A percentile compares a stretch with the other conserved stretches of the same genome.
Conservation (phyloP, 225 moss, liverwort and hornwort genomes). For the Ulota crispa region DNA sequence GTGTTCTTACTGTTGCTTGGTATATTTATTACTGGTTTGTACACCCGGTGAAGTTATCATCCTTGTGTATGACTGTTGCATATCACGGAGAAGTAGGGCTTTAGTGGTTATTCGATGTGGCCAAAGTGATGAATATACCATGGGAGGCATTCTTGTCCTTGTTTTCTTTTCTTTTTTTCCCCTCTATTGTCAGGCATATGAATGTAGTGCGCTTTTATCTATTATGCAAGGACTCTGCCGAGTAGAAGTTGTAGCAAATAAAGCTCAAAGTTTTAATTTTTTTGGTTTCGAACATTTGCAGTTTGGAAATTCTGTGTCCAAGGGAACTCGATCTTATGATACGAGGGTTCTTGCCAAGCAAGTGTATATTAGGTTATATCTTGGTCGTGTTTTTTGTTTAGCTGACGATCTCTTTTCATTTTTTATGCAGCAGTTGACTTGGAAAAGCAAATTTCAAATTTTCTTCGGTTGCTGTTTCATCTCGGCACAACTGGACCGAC, state of each 20-base stretch:
- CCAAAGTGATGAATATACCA: not conserved
- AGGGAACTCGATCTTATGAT: not conserved
- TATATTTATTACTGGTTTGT: not conserved
- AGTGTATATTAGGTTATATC: not conserved
- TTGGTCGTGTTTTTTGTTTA: not conserved
- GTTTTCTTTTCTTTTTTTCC: not conserved
- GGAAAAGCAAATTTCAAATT: constrained; percentile 72
- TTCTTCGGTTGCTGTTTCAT: constrained; percentile 43
- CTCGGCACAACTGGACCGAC: constrained; percentile 10
- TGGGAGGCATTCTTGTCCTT: not conserved
- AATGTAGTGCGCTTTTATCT: not conserved
- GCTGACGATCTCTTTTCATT: not conserved
- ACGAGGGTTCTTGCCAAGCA: not conserved
- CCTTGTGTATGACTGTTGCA: not conserved
- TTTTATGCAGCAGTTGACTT: constrained; percentile 60
- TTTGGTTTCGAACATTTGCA: not conserved
- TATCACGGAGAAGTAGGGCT: constrained; percentile 7
- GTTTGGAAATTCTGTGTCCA: not conserved
- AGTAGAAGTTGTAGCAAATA: not conserved
- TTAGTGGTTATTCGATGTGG: not conserved
- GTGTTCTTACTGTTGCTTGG: not conserved
- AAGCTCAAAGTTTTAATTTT: not conserved
- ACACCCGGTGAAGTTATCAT: not conserved
- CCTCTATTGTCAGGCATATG: not conserved
- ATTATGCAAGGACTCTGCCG: not conserved